Base-by-base conservation (phyloP, 768 basidiomycete genomes). In the Psilocybe azurescens region DNA sequence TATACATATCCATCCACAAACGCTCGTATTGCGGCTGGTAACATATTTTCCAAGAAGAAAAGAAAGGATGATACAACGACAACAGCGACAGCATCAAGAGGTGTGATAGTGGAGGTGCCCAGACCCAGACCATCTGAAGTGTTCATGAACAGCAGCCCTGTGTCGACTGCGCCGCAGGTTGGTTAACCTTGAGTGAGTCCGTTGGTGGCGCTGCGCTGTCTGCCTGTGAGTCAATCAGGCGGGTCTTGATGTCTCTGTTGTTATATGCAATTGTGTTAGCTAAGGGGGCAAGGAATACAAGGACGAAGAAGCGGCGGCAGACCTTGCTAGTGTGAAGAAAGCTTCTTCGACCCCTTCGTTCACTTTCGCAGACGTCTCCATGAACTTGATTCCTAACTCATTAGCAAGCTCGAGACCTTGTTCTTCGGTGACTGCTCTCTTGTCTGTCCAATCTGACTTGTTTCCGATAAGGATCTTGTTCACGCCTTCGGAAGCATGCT, bases 401-500 rank as follows among this genome's bases (percentile, higher is more conserved):
- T 90, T 83, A 4, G 97, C 97, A 48, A 99, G 86, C 69, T 91
- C 92, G 60, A 89, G 89, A 46, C 97, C 97, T 78, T 95, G 93
- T 71, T 94, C 92, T 74, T 92, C 89, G 4, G 94, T 89, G 59
- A 99, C 93, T 13, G 89, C 91, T 66, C 91, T 88, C 81, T 97
- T 98, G 77, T 98, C 97, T 59, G 89, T 88, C 95, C 96, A 97
- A 76, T 99, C 97, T 48, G 93, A 98, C 78, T 99, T 99, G 83
- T 99, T 99, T 41, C 97, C 97, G 67, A 99, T 93, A 56, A 99
- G 88, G 63, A 99, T 94, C 87, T 99, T 99, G 88, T 99, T 99
- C 66, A 99, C 97, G 39, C 95, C 95, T 67, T 99, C 95, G 1
- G 97, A 97, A 39, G 97, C 97, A 74, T 99, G 96, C 74, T 98